Base-by-base conservation (phyloP, 75 land plant genomes). In the Cunninghamia lanceolata region DNA sequence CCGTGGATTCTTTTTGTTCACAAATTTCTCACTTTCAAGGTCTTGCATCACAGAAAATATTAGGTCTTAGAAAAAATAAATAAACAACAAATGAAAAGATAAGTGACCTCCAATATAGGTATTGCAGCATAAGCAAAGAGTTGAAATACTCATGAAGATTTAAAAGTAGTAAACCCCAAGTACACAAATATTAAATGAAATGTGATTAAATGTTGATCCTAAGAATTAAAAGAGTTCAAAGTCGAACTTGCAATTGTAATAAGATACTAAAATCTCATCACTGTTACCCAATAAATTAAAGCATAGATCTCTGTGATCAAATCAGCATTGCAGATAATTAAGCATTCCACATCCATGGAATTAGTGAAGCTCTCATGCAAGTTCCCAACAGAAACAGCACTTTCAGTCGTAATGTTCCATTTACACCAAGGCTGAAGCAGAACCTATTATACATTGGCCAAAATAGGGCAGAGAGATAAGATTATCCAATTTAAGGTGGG, bases 11-110 rank as follows among this genome's bases (percentile, higher is more conserved):
- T 82, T 85, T 39, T 89, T 25, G 36, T 9, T 76, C 30, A 80
- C 4, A 45, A n/a, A 25, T n/a, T 80, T 80, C 50, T 83, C 84
- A 21, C 40, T 53, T 83, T 83, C 84, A 50, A 53, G 54, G n/a
- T 83, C 84, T 83, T 83, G 66, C 63, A 83, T 36, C 53, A 83
- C 84, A 83, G 39, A 73, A 73, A 73, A 32, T 34, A 73, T 13
- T 32, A 34, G 13, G 34, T 32, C 36, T 73, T 73, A 73, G 75
- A 73, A 34, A 73, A 32, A 34, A 2, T 15, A 73, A 34, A 32
- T 73, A 34, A 34, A 73, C 14, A 73, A 32, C 9, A 73, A 34
- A 10, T 32, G 16, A 73, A 63, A 63, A 63, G 68, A n/a, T 63
- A 63, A 63, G 30, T 63, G 8, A 25, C 68, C 7, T 63, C 68